Percentiles rank a stretch among this genome's conserved stretches.
phyloP scores from a whole-genome alignment of 768 basidiomycete genomes.

The Harrya chromipes region DNA sequence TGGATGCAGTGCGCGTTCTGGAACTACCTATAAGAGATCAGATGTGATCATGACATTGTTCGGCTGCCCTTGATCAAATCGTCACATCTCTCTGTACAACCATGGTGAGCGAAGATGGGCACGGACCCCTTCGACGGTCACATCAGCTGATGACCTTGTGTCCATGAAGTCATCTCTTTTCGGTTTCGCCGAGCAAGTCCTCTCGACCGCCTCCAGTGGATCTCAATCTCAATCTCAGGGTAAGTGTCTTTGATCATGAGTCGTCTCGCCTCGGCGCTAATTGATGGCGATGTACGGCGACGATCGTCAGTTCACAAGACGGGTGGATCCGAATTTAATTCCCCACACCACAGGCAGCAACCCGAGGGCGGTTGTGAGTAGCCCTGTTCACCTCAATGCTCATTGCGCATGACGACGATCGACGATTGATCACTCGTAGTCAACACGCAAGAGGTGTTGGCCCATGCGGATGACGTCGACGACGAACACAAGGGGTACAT shows the following conservation, averaged over 20 bases:
- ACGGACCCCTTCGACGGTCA: too few relatives aligned
- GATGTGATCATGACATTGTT: conserved; percentile 5
- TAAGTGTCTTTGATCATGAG: background rate
- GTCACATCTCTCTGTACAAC: conserved; percentile 3
- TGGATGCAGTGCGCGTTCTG: conserved; percentile 15
- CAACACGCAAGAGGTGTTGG: conserved; percentile 59
- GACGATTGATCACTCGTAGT: conserved; percentile 37
- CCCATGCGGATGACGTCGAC: conserved; percentile 38
- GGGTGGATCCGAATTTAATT: conserved; percentile 63
- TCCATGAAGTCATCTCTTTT: conserved; percentile 57
- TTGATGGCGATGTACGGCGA: conserved; percentile 7
- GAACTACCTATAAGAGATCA: conserved; percentile 10
- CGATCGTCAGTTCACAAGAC: conserved; percentile 47
- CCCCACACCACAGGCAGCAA: conserved; percentile 44
- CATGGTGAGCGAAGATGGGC: conserved; percentile 26
- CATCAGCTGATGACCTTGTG: background rate
- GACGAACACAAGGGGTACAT: conserved; percentile 10
- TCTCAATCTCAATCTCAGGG: conserved; percentile 3
- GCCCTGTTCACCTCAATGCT: conserved; percentile 2
- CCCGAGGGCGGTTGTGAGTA: conserved; percentile 25
- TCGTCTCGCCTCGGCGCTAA: background rate
- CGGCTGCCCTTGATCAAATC: conserved; percentile 6
- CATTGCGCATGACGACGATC: conserved; percentile 6
- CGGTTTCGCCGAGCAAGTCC: conserved; percentile 66
- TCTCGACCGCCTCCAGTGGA: conserved; percentile 42